Conservation (phyloP, 768 basidiomycete species). For the Tephrocybe sp. region DNA sequence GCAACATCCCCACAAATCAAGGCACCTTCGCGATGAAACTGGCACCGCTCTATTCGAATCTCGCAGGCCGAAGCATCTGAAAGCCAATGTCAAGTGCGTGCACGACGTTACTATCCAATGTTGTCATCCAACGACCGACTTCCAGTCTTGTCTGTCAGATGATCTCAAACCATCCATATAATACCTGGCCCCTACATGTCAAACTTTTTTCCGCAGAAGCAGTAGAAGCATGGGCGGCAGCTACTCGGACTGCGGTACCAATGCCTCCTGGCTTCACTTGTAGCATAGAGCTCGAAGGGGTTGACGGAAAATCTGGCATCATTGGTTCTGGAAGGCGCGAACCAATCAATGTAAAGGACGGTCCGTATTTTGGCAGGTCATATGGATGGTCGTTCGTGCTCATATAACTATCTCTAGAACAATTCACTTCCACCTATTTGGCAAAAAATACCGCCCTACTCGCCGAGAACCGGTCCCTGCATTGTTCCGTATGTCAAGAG, state of each 20-base stretch:
- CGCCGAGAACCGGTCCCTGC: slow-evolving; percentile 28
- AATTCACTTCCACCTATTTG: slow-evolving; percentile 48
- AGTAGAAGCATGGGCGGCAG: slow-evolving; percentile 49
- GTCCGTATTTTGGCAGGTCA: slow-evolving; percentile 30
- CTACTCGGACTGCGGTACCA: slow-evolving; percentile 24
- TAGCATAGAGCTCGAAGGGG: slow-evolving; percentile 62
- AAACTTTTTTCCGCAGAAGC: slow-evolving; percentile 73
- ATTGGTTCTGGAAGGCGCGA: slow-evolving; percentile 53
- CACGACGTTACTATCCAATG: not conserved
- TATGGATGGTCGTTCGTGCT: slow-evolving; percentile 1
- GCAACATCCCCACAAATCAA: slow-evolving; percentile 73
- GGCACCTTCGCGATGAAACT: slow-evolving; percentile 54
- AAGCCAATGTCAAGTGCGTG: slow-evolving; percentile 48
- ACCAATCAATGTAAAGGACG: slow-evolving; percentile 59
- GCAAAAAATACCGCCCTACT: slow-evolving; percentile 47
- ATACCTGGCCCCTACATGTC: slow-evolving; percentile 71
- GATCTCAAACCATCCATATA: slow-evolving; percentile 67
- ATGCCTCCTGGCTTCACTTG: slow-evolving; percentile 56
- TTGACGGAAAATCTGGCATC: slow-evolving; percentile 62
- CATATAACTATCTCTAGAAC: slow-evolving; percentile 29
- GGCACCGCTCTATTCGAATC: slow-evolving; percentile 39
- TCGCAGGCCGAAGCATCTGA: slow-evolving; percentile 35
- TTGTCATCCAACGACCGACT: not conserved
- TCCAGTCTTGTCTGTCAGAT: slow-evolving; percentile 61
- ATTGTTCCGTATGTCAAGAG: slow-evolving; percentile 51